Evolutionary conservation across 177 flowering plant genomes (phyloP).

Genomic region (Vitis hybrid): DNA sequence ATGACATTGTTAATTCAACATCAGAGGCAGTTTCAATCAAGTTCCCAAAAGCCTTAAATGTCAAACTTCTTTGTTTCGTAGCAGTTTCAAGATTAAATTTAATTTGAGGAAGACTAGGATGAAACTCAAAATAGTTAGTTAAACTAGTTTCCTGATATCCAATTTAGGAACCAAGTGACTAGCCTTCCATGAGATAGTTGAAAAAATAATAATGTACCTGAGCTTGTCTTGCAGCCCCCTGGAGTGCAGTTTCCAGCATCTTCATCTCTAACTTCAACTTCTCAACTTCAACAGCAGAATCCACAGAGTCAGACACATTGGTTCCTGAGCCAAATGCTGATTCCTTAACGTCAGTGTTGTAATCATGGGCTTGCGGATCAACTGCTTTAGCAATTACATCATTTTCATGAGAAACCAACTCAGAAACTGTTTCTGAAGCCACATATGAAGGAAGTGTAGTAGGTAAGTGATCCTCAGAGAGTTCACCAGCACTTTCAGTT

Average conservation of each 20-base stretch:
- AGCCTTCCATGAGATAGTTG: background rate
- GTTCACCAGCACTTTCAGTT: conserved; percentile 32
- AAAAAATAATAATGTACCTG: conserved; percentile 54
- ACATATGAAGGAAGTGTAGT: conserved; percentile 25
- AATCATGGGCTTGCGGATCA: conserved; percentile 27
- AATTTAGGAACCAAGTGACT: background rate
- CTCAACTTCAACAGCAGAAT: conserved; percentile 57
- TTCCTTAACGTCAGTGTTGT: conserved; percentile 36
- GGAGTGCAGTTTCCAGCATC: conserved; percentile 95
- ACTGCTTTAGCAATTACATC: conserved; percentile 22
- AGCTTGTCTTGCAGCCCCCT: conserved; percentile 98
- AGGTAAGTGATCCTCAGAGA: conserved; percentile 12
- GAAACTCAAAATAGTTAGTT: too few relatives aligned
- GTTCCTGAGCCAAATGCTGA: conserved; percentile 36
- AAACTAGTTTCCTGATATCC: too few relatives aligned
- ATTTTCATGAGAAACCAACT: conserved; percentile 32
- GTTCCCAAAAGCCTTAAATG: too few relatives aligned
- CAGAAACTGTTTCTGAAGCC: conserved; percentile 28
- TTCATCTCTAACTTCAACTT: conserved; percentile 83
- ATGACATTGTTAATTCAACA: too few relatives aligned
- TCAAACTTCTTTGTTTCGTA: too few relatives aligned
- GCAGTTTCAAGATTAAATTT: too few relatives aligned
- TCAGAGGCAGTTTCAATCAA: too few relatives aligned
- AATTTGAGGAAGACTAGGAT: too few relatives aligned
- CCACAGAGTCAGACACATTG: conserved; percentile 34